A percentile compares a stretch with the other conserved stretches of the same genome.
These are phyloP conservation scores for Arthonia radiata DNA, from an alignment of 495 filamentous ascomycete species.

Conservation along the genomic window DNA sequence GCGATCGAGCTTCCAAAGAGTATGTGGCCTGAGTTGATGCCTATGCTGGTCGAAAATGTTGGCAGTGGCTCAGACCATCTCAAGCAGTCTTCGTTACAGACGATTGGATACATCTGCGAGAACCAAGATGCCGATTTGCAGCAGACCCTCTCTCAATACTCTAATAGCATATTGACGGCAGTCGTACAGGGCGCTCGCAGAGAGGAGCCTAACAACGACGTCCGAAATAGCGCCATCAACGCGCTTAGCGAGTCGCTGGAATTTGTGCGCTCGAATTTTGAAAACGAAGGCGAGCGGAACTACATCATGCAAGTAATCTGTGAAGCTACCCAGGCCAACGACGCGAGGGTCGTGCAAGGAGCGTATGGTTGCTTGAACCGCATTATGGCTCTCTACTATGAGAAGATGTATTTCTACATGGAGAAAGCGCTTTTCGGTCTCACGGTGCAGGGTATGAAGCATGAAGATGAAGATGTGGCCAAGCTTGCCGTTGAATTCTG, in stretches of 20 bases:
- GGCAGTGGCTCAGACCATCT: conserved; percentile 59
- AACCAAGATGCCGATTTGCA: conserved; percentile 72
- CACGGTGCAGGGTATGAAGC: conserved; percentile 98
- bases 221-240: conserved; percentile 73
- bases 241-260: conserved; percentile 93
- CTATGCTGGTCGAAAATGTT: conserved; percentile 68
- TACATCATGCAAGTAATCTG: conserved; percentile 99
- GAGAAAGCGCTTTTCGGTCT: conserved; percentile 96
- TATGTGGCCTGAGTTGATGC: conserved; percentile 92
- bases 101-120: conserved; percentile 96
- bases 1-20: conserved; percentile 78
- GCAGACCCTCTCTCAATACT: conserved; percentile 56
- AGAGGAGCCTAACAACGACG: conserved; percentile 74
- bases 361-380: conserved; percentile 93
- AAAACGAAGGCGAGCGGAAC: conserved; percentile 95
- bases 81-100: conserved; percentile 80
- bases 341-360: conserved; percentile 75
- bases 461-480: conserved; percentile 84
- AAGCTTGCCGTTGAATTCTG: conserved; percentile 98
- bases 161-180: conserved; percentile 91
- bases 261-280: conserved; percentile 92
- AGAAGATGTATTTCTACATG: conserved; percentile 99
- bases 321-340: conserved; percentile 82
- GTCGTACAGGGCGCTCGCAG: conserved; percentile 94
- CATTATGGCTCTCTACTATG: conserved; percentile 95